Evolutionary conservation across 345 rosid species (phyloP).

Genomic region (Arabidopsis suecica): DNA sequence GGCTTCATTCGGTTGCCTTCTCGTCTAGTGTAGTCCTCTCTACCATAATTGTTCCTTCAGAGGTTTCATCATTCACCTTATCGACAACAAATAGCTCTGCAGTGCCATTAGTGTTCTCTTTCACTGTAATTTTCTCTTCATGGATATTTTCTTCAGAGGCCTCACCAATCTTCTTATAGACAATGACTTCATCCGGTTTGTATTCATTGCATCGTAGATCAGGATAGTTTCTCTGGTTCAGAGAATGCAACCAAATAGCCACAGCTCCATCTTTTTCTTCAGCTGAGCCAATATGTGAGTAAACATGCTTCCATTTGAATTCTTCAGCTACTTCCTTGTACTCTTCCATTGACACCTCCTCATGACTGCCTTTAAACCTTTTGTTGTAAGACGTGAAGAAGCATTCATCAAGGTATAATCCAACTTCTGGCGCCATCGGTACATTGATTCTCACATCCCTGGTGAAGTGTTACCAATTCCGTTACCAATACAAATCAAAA

Average conservation of each 20-base stretch:
- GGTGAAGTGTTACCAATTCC: neutral
- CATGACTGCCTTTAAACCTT: slow-evolving; percentile 85
- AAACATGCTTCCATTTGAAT: slow-evolving; percentile 82
- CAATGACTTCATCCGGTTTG: slow-evolving; percentile 41
- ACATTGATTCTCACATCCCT: slow-evolving; percentile 77
- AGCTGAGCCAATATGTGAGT: slow-evolving; percentile 78
- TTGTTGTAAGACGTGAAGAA: slow-evolving; percentile 77
- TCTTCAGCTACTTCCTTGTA: slow-evolving; percentile 74
- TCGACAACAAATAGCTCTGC: neutral
- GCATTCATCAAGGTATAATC: slow-evolving; percentile 95
- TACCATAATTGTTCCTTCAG: slow-evolving; percentile 18
- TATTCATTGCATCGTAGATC: slow-evolving; percentile 49
- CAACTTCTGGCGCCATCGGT: slow-evolving; percentile 98
- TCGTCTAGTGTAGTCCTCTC: slow-evolving; percentile 1
- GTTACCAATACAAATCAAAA: neutral
- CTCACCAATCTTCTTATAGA: slow-evolving; percentile 38
- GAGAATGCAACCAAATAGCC: slow-evolving; percentile 92
- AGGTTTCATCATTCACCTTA: slow-evolving; percentile 31
- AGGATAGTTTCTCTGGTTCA: slow-evolving; percentile 83
- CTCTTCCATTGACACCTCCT: slow-evolving; percentile 80
- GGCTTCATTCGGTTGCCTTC: slow-evolving; percentile 20
- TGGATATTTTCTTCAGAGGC: slow-evolving; percentile 29
- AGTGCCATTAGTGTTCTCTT: slow-evolving; percentile 19
- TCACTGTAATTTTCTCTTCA: slow-evolving; percentile 29
- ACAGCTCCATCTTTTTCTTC: slow-evolving; percentile 87